Conservation (phyloP, 805 yeast genomes). For the Schizosaccharomyces lindneri region DNA sequence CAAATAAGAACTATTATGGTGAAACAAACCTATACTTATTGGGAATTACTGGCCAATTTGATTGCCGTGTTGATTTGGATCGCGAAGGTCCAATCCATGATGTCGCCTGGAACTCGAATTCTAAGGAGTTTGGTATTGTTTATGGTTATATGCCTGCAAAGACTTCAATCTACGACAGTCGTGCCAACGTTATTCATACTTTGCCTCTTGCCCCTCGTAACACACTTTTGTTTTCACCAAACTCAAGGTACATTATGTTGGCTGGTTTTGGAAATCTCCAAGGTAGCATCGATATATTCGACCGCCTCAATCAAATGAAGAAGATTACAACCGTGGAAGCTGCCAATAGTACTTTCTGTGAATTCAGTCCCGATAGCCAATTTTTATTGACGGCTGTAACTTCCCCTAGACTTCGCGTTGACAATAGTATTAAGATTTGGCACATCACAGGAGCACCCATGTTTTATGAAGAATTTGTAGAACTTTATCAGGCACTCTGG, state of each 20-base stretch:
- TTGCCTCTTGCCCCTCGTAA: conserved; percentile 74
- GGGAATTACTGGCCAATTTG: conserved; percentile 80
- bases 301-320: conserved; percentile 62
- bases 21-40: conserved; percentile 77
- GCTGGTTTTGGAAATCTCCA: conserved; percentile 97
- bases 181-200: conserved; percentile 67
- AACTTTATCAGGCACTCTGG: conserved; percentile 67
- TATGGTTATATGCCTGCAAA: conserved; percentile 96
- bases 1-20: conserved; percentile 88
- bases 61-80: conserved; percentile 63
- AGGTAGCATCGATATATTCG: conserved; percentile 86
- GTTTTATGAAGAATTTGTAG: conserved; percentile 55
- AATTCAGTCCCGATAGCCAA: conserved; percentile 95
- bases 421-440: conserved; percentile 85
- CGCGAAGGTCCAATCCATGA: conserved; percentile 95
- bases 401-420: conserved; percentile 87
- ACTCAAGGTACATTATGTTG: conserved; percentile 67
- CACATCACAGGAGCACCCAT: conserved; percentile 66
- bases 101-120: conserved; percentile 88
- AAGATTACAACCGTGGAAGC: conserved; percentile 71
- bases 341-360: conserved; percentile 82
- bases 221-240: conserved; percentile 78
- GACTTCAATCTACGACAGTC: conserved; percentile 78
- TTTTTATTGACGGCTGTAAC: conserved; percentile 87
- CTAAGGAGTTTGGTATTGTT: conserved; percentile 89